phyloP scores from a whole-genome alignment of 441 rosid species.

The Omphalea diandra region DNA sequence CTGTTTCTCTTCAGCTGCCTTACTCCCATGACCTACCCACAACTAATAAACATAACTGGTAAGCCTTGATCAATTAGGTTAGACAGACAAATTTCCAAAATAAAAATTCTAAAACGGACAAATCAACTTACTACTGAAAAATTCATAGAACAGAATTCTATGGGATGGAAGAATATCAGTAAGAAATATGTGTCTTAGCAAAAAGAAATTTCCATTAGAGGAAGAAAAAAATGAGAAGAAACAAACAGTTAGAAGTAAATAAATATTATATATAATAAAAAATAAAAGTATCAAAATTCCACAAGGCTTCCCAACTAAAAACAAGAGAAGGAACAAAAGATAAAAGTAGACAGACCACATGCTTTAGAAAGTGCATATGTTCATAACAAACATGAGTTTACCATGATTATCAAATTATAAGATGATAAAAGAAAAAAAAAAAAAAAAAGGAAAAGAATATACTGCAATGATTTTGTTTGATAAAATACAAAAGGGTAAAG shows the following conservation, averaged over 20 bases:
- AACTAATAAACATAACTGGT: slow-evolving; percentile 47
- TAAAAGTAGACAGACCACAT: neutral
- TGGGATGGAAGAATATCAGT: neutral
- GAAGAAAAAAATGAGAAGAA: too few relatives aligned
- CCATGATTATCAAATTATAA: neutral
- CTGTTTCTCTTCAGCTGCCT: slow-evolving; percentile 83
- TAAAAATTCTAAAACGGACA: neutral
- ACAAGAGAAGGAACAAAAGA: neutral
- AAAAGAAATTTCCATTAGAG: neutral
- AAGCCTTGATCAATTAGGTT: slow-evolving; percentile 21
- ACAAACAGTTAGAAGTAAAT: neutral
- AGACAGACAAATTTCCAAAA: neutral
- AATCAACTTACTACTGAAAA: neutral
- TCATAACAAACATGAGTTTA: neutral
- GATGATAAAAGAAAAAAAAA: too few relatives aligned
- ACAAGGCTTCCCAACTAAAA: neutral
- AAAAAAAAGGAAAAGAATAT: too few relatives aligned
- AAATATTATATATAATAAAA: neutral
- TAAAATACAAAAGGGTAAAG: neutral
- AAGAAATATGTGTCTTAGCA: neutral
- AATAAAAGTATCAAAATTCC: neutral
- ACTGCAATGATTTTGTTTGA: neutral
- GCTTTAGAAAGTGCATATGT: neutral
- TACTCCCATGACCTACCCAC: slow-evolving; percentile 96
- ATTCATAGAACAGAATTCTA: neutral